Base-by-base conservation (phyloP, 179 eudicot species). In the Vitellaria paradoxa region DNA sequence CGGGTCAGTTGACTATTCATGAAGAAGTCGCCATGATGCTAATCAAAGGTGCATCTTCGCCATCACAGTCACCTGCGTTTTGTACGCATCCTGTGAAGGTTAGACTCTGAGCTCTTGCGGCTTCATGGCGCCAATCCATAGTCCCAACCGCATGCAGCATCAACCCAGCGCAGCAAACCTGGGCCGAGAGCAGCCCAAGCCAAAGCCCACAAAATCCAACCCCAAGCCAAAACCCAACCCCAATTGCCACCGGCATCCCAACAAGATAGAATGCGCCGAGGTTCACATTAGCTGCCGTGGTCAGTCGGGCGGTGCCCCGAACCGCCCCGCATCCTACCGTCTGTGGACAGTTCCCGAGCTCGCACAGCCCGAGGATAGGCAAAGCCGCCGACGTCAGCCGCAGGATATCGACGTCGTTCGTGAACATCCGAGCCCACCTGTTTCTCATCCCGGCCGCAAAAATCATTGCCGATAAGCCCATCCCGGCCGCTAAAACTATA, bases 271-370 rank as follows among this genome's bases (percentile, higher is more conserved):
- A 93, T 10, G 96, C 96, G 10, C 94, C 91, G 1, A 93, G 83
- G 76, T 90, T 90, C 57, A 90, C 97, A 18, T 86, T 88, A 0
- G 97, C 97, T 0, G 97, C 97, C 0, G 92, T 84, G 53, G 83
- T 78, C 9, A 93, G 94, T 10, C 97, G 90, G 20, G 97, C 97
- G 0, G 89, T 91, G 13, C 96, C 97, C 5, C 97, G 82, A 0
- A 93, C 88, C 78, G 91, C 96, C 85, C 94, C 96, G 30, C 94
- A 90, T 5, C 93, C 96, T 13, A 90, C 89, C 8, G 97, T 93
- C 79, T 91, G 96, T 0, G 98, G 97, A 73, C 96, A 93, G 68
- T 93, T 93, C 15, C 96, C 97, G n/a, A 93, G 89, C 88, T 93
- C 97, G 71, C 97, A 93, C 12, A 93, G 80, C 52, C 97, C 97